Evolutionary conservation across 2,329 filamentous ascomycete genomes (phyloP).

Genomic region (Colletotrichum gigasporum): DNA sequence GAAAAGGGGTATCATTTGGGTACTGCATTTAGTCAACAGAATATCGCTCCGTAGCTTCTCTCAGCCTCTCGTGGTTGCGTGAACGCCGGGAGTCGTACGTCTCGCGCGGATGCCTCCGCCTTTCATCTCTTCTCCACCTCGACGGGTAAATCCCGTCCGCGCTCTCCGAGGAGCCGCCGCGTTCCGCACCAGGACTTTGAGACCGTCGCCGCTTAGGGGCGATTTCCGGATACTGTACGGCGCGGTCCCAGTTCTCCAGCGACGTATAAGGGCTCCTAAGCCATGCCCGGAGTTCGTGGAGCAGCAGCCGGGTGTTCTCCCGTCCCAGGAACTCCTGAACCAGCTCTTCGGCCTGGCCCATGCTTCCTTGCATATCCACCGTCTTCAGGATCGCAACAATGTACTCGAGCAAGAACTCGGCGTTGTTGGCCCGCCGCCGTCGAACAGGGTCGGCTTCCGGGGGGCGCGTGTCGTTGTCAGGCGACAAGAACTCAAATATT

Average conservation of each 20-base stretch:
- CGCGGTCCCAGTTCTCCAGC: constrained; percentile 80
- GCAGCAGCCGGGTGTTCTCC: constrained; percentile 76
- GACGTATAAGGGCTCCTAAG: constrained; percentile 80
- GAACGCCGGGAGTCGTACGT: constrained; percentile 11
- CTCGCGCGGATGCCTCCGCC: constrained; percentile 17
- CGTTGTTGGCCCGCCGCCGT: constrained; percentile 66
- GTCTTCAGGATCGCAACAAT: constrained; percentile 84
- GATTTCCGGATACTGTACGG: constrained; percentile 72
- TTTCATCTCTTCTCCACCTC: constrained; percentile 30
- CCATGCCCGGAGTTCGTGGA: constrained; percentile 88
- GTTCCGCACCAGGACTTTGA: constrained; percentile 15
- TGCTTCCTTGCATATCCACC: constrained; percentile 81
- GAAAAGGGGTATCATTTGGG: constrained; percentile 6
- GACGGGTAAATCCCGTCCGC: constrained; percentile 27
- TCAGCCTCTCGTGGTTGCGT: constrained; percentile 15
- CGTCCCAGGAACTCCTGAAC: constrained; percentile 81
- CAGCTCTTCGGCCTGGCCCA: constrained; percentile 82
- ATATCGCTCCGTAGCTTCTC: constrained; percentile 26
- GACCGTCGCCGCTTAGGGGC: constrained; percentile 18
- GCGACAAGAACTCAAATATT: constrained; percentile 79
- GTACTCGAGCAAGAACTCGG: constrained; percentile 88
- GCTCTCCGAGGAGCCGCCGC: neutral
- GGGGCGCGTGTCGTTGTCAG: constrained; percentile 27
- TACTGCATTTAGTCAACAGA: constrained; percentile 11
- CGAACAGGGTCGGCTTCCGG: constrained; percentile 23